Conservation (phyloP, 768 basidiomycete species). For the Coprinopsis marcescibilis region DNA sequence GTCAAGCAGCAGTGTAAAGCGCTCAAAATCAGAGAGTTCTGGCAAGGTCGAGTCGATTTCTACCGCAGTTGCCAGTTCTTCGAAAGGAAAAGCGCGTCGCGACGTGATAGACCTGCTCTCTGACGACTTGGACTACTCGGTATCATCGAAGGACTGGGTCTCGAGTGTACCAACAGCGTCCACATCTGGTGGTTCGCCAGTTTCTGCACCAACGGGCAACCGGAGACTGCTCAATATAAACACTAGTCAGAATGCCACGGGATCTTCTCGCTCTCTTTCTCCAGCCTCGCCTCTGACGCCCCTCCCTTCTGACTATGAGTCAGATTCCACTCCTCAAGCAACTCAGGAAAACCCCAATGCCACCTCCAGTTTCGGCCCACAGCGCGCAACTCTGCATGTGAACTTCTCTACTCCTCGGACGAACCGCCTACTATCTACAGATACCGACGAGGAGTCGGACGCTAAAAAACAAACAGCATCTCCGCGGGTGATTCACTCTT, state of each 20-base stretch:
- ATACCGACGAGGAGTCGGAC: neutral
- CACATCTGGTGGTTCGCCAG: too few species aligned
- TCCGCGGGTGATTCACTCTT: neutral
- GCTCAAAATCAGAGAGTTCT: conserved; percentile 3
- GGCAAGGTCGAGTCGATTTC: neutral
- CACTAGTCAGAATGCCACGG: neutral
- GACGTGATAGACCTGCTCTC: neutral
- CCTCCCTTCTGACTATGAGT: neutral
- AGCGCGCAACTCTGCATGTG: neutral
- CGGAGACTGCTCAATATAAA: neutral
- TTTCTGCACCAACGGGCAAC: too few species aligned
- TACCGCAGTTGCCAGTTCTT: neutral
- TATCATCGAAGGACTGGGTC: too few species aligned
- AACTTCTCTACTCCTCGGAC: neutral
- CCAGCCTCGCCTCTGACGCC: conserved; percentile 3
- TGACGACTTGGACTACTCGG: neutral
- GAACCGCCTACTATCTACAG: neutral
- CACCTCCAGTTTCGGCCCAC: too few species aligned
- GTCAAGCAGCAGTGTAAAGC: neutral
- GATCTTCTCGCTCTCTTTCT: neutral
- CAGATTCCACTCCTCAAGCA: neutral
- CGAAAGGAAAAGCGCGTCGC: neutral
- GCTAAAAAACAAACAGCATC: too few species aligned
- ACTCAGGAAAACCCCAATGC: neutral
- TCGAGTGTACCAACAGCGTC: too few species aligned